Evolutionary conservation across 1,284 basidiomycete genomes (phyloP).

Genomic region (Sanghuangporus sanghuang): DNA sequence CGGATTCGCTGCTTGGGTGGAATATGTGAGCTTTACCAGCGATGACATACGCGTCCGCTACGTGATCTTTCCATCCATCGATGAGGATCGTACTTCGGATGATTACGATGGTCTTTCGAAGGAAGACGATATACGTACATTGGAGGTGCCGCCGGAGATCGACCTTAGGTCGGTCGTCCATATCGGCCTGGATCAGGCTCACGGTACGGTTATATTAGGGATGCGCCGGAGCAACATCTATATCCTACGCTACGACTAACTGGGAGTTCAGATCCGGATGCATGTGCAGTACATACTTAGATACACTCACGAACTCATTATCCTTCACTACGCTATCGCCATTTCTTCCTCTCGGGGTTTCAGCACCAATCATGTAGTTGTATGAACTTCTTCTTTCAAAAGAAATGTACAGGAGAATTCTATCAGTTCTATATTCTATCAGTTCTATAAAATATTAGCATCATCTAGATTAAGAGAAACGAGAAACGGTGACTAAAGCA

Average conservation of each 20-base stretch:
- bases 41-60: slow-evolving; percentile 52
- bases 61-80: slow-evolving; percentile 62
- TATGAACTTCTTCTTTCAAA: not conserved
- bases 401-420: not conserved
- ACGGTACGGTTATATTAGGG: slow-evolving; percentile 67
- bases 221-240: slow-evolving; percentile 65
- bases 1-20: slow-evolving; percentile 72
- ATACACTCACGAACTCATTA: not conserved
- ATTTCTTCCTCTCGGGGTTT: not conserved
- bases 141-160: slow-evolving; percentile 58
- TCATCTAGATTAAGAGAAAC: too few species aligned
- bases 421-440: not conserved
- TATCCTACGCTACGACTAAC: slow-evolving; percentile 50
- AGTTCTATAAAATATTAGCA: not conserved
- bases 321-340: too few species aligned
- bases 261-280: not conserved
- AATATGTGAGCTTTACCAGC: slow-evolving; percentile 39
- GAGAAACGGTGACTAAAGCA: not conserved
- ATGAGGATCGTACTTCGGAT: slow-evolving; percentile 18
- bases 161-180: slow-evolving; percentile 63
- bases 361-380: not conserved
- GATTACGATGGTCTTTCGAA: slow-evolving; percentile 10
- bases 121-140: slow-evolving; percentile 39
- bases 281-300: not conserved
- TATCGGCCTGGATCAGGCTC: slow-evolving; percentile 71